Percentiles rank a stretch among this genome's conserved stretches.
These are phyloP conservation scores for Dissophora ornata DNA, from an alignment of 192 early-diverging fungal species.

Conservation along the genomic window DNA sequence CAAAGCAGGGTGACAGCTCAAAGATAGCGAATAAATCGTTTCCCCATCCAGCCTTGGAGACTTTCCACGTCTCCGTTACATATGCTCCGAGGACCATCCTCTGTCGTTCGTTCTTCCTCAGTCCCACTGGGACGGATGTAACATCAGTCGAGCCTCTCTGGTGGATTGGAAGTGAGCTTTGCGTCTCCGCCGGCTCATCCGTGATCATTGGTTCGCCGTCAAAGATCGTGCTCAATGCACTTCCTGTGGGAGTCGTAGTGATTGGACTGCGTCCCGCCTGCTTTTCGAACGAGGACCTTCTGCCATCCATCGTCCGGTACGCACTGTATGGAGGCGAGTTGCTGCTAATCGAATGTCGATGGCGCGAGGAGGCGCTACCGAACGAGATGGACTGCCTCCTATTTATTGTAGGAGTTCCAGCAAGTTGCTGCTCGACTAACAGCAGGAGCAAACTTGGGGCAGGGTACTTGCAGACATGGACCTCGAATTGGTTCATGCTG, in stretches of 20 bases:
- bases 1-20: conserved; percentile 61
- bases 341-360: conserved; percentile 18
- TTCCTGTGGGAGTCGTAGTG: conserved; percentile 12
- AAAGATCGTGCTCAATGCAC: conserved; percentile 21
- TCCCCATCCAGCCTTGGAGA: conserved; percentile 61
- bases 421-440: conserved; percentile 38
- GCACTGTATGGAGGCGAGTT: conserved; percentile 24
- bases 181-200: background rate
- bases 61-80: conserved; percentile 65
- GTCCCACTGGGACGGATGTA: background rate
- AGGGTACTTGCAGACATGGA: conserved; percentile 67
- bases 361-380: conserved; percentile 3
- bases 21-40: conserved; percentile 57
- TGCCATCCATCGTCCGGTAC: background rate
- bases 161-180: no score
- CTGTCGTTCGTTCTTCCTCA: conserved; percentile 6
- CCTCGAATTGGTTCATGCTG: conserved; percentile 67
- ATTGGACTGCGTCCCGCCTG: conserved; percentile 8
- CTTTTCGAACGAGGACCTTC: conserved; percentile 23
- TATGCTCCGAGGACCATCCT: conserved; percentile 61
- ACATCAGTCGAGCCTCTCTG: background rate
- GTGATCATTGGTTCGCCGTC: conserved; percentile 6
- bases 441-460: conserved; percentile 63
- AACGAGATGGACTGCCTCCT: conserved; percentile 42
- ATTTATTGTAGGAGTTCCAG: conserved; percentile 8